These are phyloP conservation scores for Fusarium sp. DNA, from an alignment of 2,329 filamentous ascomycete genomes.

Conservation along the genomic window DNA sequence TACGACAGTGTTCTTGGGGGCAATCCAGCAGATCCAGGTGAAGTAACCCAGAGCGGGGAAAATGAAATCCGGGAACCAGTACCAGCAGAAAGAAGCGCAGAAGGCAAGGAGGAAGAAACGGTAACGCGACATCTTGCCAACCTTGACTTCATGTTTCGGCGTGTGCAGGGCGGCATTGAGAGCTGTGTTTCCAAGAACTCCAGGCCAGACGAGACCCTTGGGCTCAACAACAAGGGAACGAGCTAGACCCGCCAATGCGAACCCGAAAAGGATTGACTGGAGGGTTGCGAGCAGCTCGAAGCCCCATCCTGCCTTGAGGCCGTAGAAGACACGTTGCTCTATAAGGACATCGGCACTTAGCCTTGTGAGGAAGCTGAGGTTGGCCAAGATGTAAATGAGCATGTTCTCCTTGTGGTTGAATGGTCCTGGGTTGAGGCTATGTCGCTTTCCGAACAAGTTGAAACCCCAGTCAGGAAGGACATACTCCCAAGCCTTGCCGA, in stretches of 20 bases:
- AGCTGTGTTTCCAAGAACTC: conserved; percentile 61
- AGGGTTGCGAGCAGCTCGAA: conserved; percentile 63
- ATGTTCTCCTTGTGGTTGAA: conserved; percentile 62
- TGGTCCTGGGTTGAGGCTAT: conserved; percentile 56
- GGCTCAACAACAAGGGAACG: conserved; percentile 60
- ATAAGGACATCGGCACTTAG: conserved; percentile 52
- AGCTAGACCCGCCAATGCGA: conserved; percentile 61
- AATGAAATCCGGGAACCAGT: conserved; percentile 63
- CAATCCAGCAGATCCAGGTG: conserved; percentile 62
- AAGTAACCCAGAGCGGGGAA: conserved; percentile 60
- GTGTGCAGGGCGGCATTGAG: conserved; percentile 58
- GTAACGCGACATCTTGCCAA: conserved; percentile 54
- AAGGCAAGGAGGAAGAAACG: conserved; percentile 59
- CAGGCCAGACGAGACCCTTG: conserved; percentile 64
- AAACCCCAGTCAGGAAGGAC: conserved; percentile 49
- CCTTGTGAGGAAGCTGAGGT: conserved; percentile 60
- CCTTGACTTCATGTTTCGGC: conserved; percentile 48
- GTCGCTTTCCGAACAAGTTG: conserved; percentile 39
- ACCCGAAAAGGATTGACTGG: conserved; percentile 64
- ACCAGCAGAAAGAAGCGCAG: conserved; percentile 56
- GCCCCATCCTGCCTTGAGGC: conserved; percentile 58
- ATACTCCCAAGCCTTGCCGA: conserved; percentile 56
- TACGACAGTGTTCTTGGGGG: conserved; percentile 58
- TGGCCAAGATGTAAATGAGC: conserved; percentile 67
- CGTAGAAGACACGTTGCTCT: conserved; percentile 56